Conservation (phyloP, 1,284 basidiomycete genomes). For the Coniferiporia sulphurascens region DNA sequence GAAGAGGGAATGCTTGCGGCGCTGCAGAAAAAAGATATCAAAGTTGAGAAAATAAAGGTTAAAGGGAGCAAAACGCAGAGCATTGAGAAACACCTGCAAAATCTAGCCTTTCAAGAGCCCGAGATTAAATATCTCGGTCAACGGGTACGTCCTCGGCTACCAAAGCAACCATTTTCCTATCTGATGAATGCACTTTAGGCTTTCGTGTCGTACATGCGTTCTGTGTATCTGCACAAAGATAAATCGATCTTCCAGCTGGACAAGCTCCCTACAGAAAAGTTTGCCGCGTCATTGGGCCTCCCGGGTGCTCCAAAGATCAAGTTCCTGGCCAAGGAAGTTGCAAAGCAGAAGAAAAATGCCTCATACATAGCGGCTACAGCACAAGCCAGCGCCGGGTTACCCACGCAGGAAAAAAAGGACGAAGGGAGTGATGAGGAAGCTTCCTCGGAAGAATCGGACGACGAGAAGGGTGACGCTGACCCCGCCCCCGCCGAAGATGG, state of each 20-base stretch:
- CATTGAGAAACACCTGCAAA: constrained; percentile 88
- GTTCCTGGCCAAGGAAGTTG: constrained; percentile 71
- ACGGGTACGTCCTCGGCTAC: constrained; percentile 49
- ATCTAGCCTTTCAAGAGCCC: constrained; percentile 90
- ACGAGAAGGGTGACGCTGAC: constrained; percentile 29
- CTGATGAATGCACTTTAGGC: constrained; percentile 49
- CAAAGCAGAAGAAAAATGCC: constrained; percentile 73
- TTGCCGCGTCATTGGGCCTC: constrained; percentile 86
- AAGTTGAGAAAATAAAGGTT: constrained; percentile 84
- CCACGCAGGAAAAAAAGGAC: constrained; percentile 30
- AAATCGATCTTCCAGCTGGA: constrained; percentile 88
- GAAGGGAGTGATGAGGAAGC: constrained; percentile 23
- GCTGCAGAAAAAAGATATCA: constrained; percentile 71
- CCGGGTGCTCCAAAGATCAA: constrained; percentile 97
- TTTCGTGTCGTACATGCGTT: constrained; percentile 94
- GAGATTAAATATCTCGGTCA: constrained; percentile 98
- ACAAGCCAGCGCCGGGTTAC: constrained; percentile 24
- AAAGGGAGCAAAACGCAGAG: constrained; percentile 84
- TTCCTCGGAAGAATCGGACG: constrained; percentile 27
- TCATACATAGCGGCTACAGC: constrained; percentile 38
- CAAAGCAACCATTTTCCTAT: neutral
- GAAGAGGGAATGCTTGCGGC: constrained; percentile 83
- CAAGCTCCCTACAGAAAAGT: constrained; percentile 79
- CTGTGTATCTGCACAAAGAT: constrained; percentile 90
- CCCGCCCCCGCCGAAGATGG: constrained; percentile 16